Base-by-base conservation (phyloP, 768 basidiomycete genomes). In the Xanthoconium stramineum region DNA sequence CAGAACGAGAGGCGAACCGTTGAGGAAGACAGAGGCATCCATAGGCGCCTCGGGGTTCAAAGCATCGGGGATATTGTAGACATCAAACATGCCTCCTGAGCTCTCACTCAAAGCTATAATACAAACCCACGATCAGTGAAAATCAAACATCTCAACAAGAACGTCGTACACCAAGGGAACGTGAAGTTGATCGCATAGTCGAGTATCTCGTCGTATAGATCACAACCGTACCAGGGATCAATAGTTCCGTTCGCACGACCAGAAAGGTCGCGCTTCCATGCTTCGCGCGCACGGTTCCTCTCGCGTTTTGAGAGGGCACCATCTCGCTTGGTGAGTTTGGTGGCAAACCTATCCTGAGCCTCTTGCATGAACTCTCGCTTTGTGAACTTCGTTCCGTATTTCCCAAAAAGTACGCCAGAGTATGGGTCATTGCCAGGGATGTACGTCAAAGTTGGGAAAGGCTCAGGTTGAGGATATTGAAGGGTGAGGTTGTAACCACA, bases 101-200 rank as follows among this genome's bases (percentile, higher is more conserved):
- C 49, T 55, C 52, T 56, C 0, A 42, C 65, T 67, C 33, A 67
- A 42, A 24, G 62, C 70, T 60, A 40, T n/a, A 36, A 36, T 2
- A 47, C n/a, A 20, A 37, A 17, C 13, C 29, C 3, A 6, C 30
- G 17, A n/a, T 61, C 53, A 63, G 51, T 6, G 17, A n/a, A 63
- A 47, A 36, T 56, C 43, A 24, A 55, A 36, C 15, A 45, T 15
- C 29, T 29, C 11, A 32, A 42, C 10, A 20, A 57, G n/a, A 42
- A 42, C 6, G 30, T n/a, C 77, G 24, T 71, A 82, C 76, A 62
- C 80, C 80, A 81, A 2, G 88, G 88, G 64, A 77, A 83, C 0
- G 88, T 86, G 64, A 77, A 89, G 64, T 90, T 91, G 56, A 83
- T 49, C 15, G 87, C 85, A 60, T 89, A 89, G 69, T 89, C 88